Evolutionary conservation across 306 rosid genomes (phyloP), one percentile per base, ranked within the genome.

Genomic region (Psophocarpus tetragonolobus): DNA sequence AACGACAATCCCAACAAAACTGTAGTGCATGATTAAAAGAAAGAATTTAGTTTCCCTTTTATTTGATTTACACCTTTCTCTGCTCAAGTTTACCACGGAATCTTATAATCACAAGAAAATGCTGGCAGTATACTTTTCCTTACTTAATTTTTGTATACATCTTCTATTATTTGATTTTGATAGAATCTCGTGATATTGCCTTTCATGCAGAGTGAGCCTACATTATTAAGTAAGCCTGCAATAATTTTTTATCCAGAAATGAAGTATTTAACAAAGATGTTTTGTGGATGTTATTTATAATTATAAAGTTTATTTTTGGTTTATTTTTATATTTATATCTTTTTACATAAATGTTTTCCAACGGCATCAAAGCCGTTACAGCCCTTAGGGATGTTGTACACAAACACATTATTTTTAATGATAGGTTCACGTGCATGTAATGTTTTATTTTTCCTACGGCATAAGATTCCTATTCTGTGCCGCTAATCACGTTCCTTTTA

Each of bases 401-500:
- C 47, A 18, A n/a, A 18, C 18, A 47, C 10, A 69, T 5, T 32
- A 29, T 47, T 24, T 47, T 45, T 5, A 47, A 75, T 45, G 23
- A 21, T 21, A 3, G 36, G 38, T 36, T 50, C 14, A 33, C 64
- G 32, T 44, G 63, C 30, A 63, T 32, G 30, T 42, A n/a, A 26
- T 71, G 15, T 42, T 41, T 24, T 15, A 14, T 29, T 39, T 45
- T 26, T 47, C 0, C 8, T 24, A 10, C 18, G 48, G 65, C 64
- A 32, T 23, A 36, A 67, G 30, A n/a, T 26, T 71, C 78, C 14
- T 45, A 36, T 58, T 35, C 12, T 47, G 20, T 71, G 78, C 67
- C 74, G 78, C 57, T 50, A 26, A 80, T 80, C 48, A 36, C 27
- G 78, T 80, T 80, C 66, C 39, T 71, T 60, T 60, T 45, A 62